Evolutionary conservation across 805 yeast genomes (phyloP), one percentile per base, ranked within the genome.

Genomic region (Yarrowia osloensis): DNA sequence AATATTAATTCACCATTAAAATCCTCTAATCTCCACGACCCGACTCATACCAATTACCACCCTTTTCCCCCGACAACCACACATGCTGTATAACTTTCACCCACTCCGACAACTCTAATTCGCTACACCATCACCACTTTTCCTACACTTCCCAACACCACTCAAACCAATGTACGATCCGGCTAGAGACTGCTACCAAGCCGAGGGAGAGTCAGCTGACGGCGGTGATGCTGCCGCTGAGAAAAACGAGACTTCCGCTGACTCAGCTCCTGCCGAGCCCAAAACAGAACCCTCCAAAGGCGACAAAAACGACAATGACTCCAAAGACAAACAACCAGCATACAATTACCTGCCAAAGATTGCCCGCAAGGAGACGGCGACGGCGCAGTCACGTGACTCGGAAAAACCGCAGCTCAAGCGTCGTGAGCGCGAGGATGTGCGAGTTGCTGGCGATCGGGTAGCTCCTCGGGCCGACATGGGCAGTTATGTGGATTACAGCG

Each of bases 271-370:
- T 3, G 2, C 50, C 19, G 31, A 46, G 21, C 13, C 29, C 31
- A 28, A 49, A 19, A 7, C 54, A 11, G 54, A 49, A 12, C 0
- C 33, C 15, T 11, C 28, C 11, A 54, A 17, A 7, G 11, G 21
- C 19, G 50, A 37, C 15, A 26, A 40, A 19, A 5, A 21, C 7
- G 47, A 7, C 29, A 28, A 55, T n/a, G n/a, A n/a, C 2, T 1
- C 63, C 28, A 44, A 22, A 6, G 17, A 40, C 2, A 46, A 46
- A 26, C 50, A 26, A 8, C 63, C 63, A 40, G 63, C 63, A 57
- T 57, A 57, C 49, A 57, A 57, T 33, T 57, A n/a, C 19, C 19
- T 57, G 37, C 63, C 63, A 7, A 57, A 57, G 19, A 57, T 57
- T n/a, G 63, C 63, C 8, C 19, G 42, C 6, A 57, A 57, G 28